phyloP scores from a whole-genome alignment of 2,329 filamentous ascomycete species.

The Colletotrichum cereale region DNA sequence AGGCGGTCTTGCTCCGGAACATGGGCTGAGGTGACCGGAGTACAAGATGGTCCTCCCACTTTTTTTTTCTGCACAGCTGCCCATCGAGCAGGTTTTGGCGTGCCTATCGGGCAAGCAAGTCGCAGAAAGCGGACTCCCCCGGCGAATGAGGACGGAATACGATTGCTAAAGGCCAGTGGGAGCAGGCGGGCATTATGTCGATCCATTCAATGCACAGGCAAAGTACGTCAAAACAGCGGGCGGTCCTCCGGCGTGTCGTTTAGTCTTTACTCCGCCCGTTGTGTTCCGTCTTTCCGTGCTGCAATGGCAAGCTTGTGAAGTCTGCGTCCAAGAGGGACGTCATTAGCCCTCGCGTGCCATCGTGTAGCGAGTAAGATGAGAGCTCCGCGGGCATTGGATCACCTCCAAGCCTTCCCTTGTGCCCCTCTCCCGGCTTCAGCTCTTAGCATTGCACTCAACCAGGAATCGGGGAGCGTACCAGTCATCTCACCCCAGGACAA shows the following conservation, averaged over 20 bases:
- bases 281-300: background rate
- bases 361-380: background rate
- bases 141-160: slow-evolving; percentile 32
- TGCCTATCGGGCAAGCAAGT: slow-evolving; percentile 34
- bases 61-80: slow-evolving; percentile 39
- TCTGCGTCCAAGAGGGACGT: slow-evolving; percentile 3
- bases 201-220: slow-evolving; percentile 21
- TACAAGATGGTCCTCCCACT: slow-evolving; percentile 35
- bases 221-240: background rate
- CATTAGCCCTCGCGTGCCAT: slow-evolving; percentile 30
- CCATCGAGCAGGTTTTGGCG: slow-evolving; percentile 39
- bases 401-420: background rate
- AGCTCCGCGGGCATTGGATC: slow-evolving; percentile 1
- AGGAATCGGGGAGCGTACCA: slow-evolving; percentile 16
- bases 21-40: slow-evolving; percentile 9
- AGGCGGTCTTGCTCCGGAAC: background rate
- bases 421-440: background rate
- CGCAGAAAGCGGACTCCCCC: slow-evolving; percentile 34
- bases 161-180: slow-evolving; percentile 3
- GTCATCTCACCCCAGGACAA: slow-evolving; percentile 22
- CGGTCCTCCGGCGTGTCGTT: background rate
- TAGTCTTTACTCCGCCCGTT: background rate
- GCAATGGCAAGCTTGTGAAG: slow-evolving; percentile 9
- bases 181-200: slow-evolving; percentile 17
- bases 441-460: background rate